Conservation (phyloP, 352 stramenopile genomes). For the Elongisporangium undulatum region DNA sequence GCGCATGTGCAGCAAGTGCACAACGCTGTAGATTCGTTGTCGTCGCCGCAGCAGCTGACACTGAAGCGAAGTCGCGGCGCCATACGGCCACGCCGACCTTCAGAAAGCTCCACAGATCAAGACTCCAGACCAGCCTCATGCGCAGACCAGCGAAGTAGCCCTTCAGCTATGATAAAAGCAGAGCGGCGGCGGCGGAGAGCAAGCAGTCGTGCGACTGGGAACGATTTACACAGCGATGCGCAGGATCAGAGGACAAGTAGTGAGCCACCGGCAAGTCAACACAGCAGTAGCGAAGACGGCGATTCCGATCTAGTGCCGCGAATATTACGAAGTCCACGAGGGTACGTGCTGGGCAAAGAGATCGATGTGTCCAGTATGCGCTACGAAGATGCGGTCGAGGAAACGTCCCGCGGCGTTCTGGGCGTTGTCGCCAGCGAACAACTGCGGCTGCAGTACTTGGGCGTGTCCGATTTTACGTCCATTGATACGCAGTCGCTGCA, state of each 20-base stretch:
- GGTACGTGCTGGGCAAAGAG: constrained; percentile 53
- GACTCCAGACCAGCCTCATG: neutral
- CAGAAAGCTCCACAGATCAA: too few relatives aligned
- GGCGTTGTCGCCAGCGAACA: constrained; percentile 67
- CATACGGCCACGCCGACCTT: too few relatives aligned
- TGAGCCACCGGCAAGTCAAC: neutral
- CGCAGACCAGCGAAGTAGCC: too few relatives aligned
- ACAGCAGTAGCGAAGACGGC: constrained; percentile 10
- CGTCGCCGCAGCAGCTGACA: too few relatives aligned
- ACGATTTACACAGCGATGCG: neutral
- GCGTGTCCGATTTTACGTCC: constrained; percentile 39
- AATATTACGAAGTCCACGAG: constrained; percentile 59
- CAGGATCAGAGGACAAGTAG: constrained; percentile 12
- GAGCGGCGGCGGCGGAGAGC: constrained; percentile 2
- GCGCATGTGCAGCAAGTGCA: neutral
- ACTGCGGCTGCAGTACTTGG: constrained; percentile 64
- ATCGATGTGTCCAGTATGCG: constrained; percentile 42
- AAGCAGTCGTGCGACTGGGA: neutral
- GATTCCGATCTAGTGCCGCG: constrained; percentile 35
- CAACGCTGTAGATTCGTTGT: neutral
- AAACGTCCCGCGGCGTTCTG: constrained; percentile 41
- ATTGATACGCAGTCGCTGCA: constrained; percentile 64
- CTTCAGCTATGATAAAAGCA: too few relatives aligned
- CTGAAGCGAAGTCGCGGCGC: too few relatives aligned
- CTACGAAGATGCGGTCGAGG: constrained; percentile 56